These are phyloP conservation scores for Leishmania amazonensis DNA, from an alignment of 208 protist genomes.

Conservation along the genomic window DNA sequence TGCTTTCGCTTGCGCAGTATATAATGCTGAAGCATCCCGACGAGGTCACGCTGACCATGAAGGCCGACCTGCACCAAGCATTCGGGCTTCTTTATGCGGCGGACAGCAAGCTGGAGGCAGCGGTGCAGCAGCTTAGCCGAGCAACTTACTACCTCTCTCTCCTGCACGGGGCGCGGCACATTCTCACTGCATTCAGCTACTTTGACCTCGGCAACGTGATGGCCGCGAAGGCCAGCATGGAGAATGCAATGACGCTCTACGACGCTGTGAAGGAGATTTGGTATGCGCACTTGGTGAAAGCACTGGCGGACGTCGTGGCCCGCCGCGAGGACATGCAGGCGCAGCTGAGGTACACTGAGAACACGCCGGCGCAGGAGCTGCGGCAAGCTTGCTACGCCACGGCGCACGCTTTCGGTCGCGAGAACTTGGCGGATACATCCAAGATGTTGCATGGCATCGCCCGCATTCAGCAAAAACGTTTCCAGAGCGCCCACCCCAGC, in stretches of 20 bases:
- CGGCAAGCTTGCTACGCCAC: slow-evolving; percentile 54
- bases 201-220: slow-evolving; percentile 93
- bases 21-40: slow-evolving; percentile 74
- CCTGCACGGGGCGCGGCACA: slow-evolving; percentile 74
- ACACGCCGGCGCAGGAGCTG: slow-evolving; percentile 44
- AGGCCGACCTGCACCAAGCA: slow-evolving; percentile 89
- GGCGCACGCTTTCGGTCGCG: slow-evolving; percentile 67
- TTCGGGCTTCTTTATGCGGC: slow-evolving; percentile 89
- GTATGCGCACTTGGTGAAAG: slow-evolving; percentile 51
- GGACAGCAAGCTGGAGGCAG: slow-evolving; percentile 81
- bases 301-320: slow-evolving; percentile 64
- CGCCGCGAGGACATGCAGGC: slow-evolving; percentile 49
- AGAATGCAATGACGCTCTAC: slow-evolving; percentile 88
- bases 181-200: slow-evolving; percentile 90
- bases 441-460: slow-evolving; percentile 89
- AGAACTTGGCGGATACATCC: slow-evolving; percentile 81
- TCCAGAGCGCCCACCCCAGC: slow-evolving; percentile 64
- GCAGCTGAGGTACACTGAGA: slow-evolving; percentile 75
- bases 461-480: slow-evolving; percentile 84
- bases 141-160: slow-evolving; percentile 88
- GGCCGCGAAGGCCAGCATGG: slow-evolving; percentile 83
- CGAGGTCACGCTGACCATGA: slow-evolving; percentile 51
- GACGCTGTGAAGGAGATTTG: slow-evolving; percentile 89
- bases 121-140: slow-evolving; percentile 81
- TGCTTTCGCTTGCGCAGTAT: slow-evolving; percentile 88